Percentiles rank a stretch among this genome's conserved stretches.
These are phyloP conservation scores for Cyberlindnera xylosilytica DNA, from an alignment of 805 yeast genomes.

Conservation along the genomic window DNA sequence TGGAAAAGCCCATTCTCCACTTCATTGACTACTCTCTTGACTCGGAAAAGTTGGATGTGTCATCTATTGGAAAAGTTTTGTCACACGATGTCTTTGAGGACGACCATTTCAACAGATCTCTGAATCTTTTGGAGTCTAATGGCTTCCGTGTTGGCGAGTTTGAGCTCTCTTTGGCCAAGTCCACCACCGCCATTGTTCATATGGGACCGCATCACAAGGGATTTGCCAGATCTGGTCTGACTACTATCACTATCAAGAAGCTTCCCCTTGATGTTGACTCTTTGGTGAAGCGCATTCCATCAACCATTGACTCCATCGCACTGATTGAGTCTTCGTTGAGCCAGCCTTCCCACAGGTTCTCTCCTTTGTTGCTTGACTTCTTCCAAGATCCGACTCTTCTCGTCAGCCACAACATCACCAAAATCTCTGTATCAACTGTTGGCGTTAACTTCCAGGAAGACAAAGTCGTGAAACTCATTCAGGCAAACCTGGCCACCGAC, in stretches of 20 bases:
- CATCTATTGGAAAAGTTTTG: conserved; percentile 13
- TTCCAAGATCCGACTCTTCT: conserved; percentile 53
- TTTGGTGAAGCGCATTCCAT: conserved; percentile 42
- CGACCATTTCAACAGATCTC: conserved; percentile 30
- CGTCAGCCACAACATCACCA: conserved; percentile 42
- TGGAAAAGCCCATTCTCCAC: conserved; percentile 63
- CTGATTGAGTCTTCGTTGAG: conserved; percentile 57
- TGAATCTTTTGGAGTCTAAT: conserved; percentile 28
- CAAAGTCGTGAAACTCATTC: conserved; percentile 31
- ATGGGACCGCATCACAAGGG: conserved; percentile 10
- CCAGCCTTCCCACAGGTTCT: conserved; percentile 42
- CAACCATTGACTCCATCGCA: conserved; percentile 51
- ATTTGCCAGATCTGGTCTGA: conserved; percentile 9
- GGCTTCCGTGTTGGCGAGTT: conserved; percentile 30
- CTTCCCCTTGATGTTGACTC: conserved; percentile 51
- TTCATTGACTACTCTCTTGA: conserved; percentile 43
- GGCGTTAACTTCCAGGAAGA: conserved; percentile 22
- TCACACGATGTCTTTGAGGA: conserved; percentile 25
- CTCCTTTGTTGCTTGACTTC: conserved; percentile 74
- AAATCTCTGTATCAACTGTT: conserved; percentile 55
- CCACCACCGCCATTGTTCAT: conserved; percentile 49
- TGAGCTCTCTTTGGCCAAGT: conserved; percentile 41
- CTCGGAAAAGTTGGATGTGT: conserved; percentile 12
- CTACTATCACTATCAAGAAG: conserved; percentile 64
- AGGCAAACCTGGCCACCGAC: conserved; percentile 48